Conservation (phyloP, 106 monocot species). For the Dendrobium catenatum region DNA sequence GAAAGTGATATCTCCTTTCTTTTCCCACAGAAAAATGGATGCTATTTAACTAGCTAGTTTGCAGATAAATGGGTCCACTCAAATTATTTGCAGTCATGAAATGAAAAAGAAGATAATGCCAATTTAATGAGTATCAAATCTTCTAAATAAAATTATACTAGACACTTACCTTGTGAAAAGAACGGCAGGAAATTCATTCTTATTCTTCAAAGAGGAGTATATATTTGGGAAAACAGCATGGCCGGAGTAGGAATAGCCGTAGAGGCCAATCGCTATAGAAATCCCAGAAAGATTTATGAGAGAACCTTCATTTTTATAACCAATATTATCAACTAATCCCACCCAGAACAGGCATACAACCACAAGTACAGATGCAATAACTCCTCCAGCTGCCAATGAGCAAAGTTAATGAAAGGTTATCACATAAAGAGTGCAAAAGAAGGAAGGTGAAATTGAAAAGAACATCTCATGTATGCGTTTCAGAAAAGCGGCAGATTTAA, state of each 20-base stretch:
- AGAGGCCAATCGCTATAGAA: conserved; percentile 83
- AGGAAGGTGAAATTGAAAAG: not conserved
- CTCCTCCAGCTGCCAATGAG: conserved; percentile 68
- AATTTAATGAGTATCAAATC: not conserved
- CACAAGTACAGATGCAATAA: conserved; percentile 69
- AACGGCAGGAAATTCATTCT: conserved; percentile 53
- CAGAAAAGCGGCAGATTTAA: not conserved
- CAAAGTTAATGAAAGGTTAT: not conserved
- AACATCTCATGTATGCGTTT: not conserved
- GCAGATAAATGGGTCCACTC: not conserved
- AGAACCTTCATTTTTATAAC: conserved; percentile 50
- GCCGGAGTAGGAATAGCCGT: conserved; percentile 86
- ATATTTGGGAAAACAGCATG: conserved; percentile 97
- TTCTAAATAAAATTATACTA: not conserved
- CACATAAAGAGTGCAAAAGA: not conserved
- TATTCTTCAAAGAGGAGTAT: conserved; percentile 87
- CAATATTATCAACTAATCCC: conserved; percentile 69
- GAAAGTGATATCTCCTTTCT: not conserved
- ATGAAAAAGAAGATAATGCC: not conserved
- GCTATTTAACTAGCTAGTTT: not conserved
- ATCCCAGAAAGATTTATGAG: conserved; percentile 50
- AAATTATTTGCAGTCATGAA: not conserved
- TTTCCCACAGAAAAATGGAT: not conserved
- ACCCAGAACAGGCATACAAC: conserved; percentile 72
- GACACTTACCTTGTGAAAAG: conserved; percentile 56